Evolutionary conservation across 2,329 filamentous ascomycete species (phyloP), one percentile per base, ranked within the genome.

Genomic region (Dothidotthia symphoricarpi): DNA sequence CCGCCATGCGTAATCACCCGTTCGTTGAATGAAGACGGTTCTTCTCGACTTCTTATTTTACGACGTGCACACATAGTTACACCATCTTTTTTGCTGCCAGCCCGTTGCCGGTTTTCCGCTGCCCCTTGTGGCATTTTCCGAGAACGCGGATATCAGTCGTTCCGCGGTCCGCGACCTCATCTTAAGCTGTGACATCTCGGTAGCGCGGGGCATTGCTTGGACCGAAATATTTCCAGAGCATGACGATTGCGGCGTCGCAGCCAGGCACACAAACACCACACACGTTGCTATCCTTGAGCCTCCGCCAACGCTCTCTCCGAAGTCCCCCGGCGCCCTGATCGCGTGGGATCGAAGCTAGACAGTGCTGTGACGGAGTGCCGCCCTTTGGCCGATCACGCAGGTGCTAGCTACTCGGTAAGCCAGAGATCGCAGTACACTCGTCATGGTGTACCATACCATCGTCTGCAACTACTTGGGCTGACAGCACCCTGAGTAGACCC

Each of bases 401-500:
- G 34, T 36, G 51, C 51, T 51, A 48, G 48, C 48, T 47, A 41
- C 37, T 35, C 42, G 25, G 36, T n/a, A n/a, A n/a, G n/a, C n/a
- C n/a, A n/a, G n/a, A n/a, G n/a, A n/a, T n/a, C n/a, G n/a, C n/a
- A n/a, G n/a, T n/a, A n/a, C n/a, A n/a, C 47, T 48, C 51, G 47
- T 53, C 51, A 55, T 58, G 45, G 40, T 39, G 40, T 36, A 45
- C 30, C 12, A n/a, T n/a, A n/a, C n/a, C n/a, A n/a, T n/a, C n/a
- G n/a, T n/a, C 19, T 22, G 19, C 19, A 22, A 5, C 19, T 5
- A 5, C 5, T 9, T 28, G 17, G 28, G 37, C 44, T 45, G 43
- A 47, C 39, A 31, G 26, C 22, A 33, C 38, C 28, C 33, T 49
- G 42, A 33, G 35, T 41, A 28, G 28, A 28, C 30, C 24, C 26